Base-by-base conservation (phyloP, 2,329 filamentous ascomycete species). In the Arthrobotrys pseudoclavata region DNA sequence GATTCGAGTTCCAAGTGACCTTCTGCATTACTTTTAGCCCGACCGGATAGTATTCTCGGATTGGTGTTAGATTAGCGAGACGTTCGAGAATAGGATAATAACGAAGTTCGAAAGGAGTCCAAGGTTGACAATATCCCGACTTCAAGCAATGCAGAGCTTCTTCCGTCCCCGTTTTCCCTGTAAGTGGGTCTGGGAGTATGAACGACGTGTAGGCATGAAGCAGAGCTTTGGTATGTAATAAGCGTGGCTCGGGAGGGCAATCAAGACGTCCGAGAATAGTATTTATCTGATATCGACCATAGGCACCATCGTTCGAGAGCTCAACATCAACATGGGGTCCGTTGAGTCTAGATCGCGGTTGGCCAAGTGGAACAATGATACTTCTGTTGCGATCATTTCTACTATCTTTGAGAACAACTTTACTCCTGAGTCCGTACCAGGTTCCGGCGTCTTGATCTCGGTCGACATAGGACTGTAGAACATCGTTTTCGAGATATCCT, bases 131-230 rank as follows among this genome's bases (percentile, higher is more conserved):
- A 1, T 83, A 82, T 0, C 86, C 87, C 0, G 88, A 88, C 1
- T 82, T 80, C 0, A 91, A 82, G 29, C 84, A 85, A 1, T 84
- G 82, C 0, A 89, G 74, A 0, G 88, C 86, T 81, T 91, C 89
- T 80, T 92, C 90, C 0, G 85, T 86, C 0, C 90, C 90, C 0
- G 88, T 91, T 0, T 86, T 84, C 0, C 85, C 83, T 0, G 89
- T 91, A 0, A 92, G 84, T 0, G 84, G 82, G 80, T 92, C 90
- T 0, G 88, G 86, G 0, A 91, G 40, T 0, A 86, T 80, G 34
- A 86, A 88, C 0, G 89, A 89, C 0, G 90, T 92, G 4, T 86
- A 82, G 0, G 89, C 90, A 80, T 92, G 90, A 0, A 89, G 81
- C 3, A 86, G 82, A 0, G 89, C 89, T 79, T 89, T 90, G 0